Conservation (phyloP, 208 protist species). For the Trypanosoma vivax region DNA sequence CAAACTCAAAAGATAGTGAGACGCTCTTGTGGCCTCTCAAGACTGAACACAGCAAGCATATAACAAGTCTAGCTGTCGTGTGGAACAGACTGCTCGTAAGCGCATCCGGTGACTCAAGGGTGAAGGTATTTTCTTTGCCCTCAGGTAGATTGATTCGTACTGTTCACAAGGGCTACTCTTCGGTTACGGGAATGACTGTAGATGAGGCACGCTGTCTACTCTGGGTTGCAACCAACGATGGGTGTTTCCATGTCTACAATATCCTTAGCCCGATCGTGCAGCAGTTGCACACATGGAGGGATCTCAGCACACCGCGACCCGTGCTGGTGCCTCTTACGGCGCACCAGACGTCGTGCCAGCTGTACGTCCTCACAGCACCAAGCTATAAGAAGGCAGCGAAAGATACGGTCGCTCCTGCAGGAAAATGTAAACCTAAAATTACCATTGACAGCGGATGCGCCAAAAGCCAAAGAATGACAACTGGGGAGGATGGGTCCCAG, state of each 20-base stretch:
- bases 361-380: conserved; percentile 7
- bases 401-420: neutral
- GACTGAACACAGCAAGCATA: conserved; percentile 31
- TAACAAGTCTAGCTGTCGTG: conserved; percentile 45
- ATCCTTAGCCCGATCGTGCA: conserved; percentile 1
- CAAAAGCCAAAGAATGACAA: neutral
- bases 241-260: conserved; percentile 42
- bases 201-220: conserved; percentile 28
- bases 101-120: conserved; percentile 46
- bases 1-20: neutral
- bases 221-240: conserved; percentile 45
- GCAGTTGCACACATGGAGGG: conserved; percentile 11
- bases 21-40: conserved; percentile 47
- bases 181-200: conserved; percentile 43
- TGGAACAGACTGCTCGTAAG: conserved; percentile 56
- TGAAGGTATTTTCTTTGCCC: conserved; percentile 60
- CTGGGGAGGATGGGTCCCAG: neutral
- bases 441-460: neutral
- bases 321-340: conserved; percentile 1
- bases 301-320: conserved; percentile 10
- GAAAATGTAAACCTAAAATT: neutral
- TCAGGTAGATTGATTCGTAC: conserved; percentile 36
- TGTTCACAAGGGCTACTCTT: conserved; percentile 29
- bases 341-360: neutral
- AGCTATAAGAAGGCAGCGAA: neutral